Conservation (phyloP, 2,329 filamentous ascomycete genomes). For the Exophiala sideris region DNA sequence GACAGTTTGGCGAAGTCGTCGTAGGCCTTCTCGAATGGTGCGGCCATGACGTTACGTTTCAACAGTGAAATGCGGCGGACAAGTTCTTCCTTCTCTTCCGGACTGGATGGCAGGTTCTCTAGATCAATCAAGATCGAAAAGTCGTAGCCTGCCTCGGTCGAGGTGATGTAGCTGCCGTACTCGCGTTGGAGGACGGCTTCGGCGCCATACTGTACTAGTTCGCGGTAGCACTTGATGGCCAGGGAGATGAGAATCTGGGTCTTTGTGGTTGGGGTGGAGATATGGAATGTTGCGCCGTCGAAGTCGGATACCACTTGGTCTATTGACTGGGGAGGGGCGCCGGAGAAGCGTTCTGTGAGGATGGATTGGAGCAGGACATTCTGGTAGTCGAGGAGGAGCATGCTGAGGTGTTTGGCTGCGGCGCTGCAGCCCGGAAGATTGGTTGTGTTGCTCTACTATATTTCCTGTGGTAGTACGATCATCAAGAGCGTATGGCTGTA, state of each 20-base stretch:
- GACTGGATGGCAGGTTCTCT: slow-evolving; percentile 76
- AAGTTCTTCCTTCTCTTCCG: slow-evolving; percentile 82
- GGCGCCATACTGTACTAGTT: slow-evolving; percentile 90
- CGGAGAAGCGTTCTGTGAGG: slow-evolving; percentile 88
- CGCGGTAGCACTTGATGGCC: slow-evolving; percentile 88
- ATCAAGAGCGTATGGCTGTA: too few species aligned
- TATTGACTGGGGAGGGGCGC: slow-evolving; percentile 62
- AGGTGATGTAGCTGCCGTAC: slow-evolving; percentile 87
- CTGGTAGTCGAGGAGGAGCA: slow-evolving; percentile 97
- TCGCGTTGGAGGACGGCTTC: slow-evolving; percentile 87
- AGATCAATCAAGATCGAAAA: slow-evolving; percentile 91
- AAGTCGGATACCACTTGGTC: slow-evolving; percentile 99
- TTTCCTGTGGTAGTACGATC: too few species aligned
- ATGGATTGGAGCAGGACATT: slow-evolving; percentile 97
- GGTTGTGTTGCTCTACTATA: too few species aligned
- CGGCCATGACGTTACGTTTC: slow-evolving; percentile 98
- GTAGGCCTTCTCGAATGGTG: slow-evolving; percentile 95
- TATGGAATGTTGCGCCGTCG: slow-evolving; percentile 97
- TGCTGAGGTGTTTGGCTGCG: slow-evolving; percentile 34
- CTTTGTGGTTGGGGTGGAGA: slow-evolving; percentile 92
- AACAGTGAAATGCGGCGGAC: slow-evolving; percentile 83
- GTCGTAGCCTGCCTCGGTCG: slow-evolving; percentile 87
- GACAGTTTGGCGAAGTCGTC: slow-evolving; percentile 82
- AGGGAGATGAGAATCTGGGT: slow-evolving; percentile 93
- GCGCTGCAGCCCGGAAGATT: slow-evolving; percentile 5